Conservation (phyloP, 2,329 filamentous ascomycete species). For the Colletotrichum incanum region DNA sequence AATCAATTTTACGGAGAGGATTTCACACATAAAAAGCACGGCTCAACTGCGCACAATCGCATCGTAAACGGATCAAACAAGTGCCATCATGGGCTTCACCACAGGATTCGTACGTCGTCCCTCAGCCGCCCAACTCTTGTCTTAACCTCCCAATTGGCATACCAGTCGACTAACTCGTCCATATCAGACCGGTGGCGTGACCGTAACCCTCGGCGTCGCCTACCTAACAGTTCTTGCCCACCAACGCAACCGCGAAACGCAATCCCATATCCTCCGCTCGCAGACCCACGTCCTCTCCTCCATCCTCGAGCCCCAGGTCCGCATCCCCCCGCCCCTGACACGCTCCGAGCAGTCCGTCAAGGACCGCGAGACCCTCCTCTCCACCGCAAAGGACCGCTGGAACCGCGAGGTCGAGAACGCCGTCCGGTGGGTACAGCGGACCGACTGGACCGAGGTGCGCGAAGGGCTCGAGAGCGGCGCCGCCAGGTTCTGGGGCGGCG, state of each 20-base stretch:
- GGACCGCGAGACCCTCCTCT: constrained; percentile 70
- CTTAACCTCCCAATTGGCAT: background rate
- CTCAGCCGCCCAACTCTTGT: background rate
- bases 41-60: constrained; percentile 26
- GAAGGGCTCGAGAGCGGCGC: constrained; percentile 69
- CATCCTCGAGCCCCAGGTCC: constrained; percentile 65
- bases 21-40: constrained; percentile 5
- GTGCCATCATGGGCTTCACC: constrained; percentile 77
- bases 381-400: constrained; percentile 83
- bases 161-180: constrained; percentile 2
- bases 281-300: constrained; percentile 70
- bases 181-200: constrained; percentile 79
- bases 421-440: constrained; percentile 76
- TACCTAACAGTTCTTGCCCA: constrained; percentile 82
- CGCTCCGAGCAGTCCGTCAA: constrained; percentile 66
- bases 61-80: constrained; percentile 12
- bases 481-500: constrained; percentile 61
- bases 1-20: constrained; percentile 7
- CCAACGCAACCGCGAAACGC: constrained; percentile 75
- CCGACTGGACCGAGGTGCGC: constrained; percentile 76
- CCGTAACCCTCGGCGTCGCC: constrained; percentile 80
- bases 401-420: constrained; percentile 80
- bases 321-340: constrained; percentile 63
- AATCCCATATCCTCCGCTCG: constrained; percentile 70
- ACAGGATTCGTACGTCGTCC: constrained; percentile 77